A percentile compares a stretch with the other conserved stretches of the same genome.
Conservation (phyloP, 2,329 filamentous ascomycete species). For the Apiospora pterosperma region DNA sequence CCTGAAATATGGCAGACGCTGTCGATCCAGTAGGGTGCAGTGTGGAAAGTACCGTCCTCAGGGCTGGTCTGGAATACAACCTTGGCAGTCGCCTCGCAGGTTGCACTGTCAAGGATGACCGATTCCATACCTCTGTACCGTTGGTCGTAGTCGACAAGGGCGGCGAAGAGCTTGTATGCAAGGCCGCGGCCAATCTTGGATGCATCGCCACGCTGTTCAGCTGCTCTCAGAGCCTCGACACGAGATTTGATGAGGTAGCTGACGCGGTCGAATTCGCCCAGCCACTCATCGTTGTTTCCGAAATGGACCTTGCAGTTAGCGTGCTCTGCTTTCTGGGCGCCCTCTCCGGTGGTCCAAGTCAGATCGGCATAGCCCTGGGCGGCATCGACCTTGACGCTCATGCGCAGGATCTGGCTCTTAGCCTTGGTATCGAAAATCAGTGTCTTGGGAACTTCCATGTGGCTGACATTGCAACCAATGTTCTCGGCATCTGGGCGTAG, state of each 20-base stretch:
- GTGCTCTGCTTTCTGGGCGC: conserved; percentile 57
- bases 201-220: conserved; percentile 61
- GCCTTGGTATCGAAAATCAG: conserved; percentile 53
- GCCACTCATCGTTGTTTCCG: conserved; percentile 58
- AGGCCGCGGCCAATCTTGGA: conserved; percentile 72
- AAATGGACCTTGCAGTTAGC: conserved; percentile 60
- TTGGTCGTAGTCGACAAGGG: conserved; percentile 53
- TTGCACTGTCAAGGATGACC: conserved; percentile 52
- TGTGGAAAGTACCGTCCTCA: conserved; percentile 50
- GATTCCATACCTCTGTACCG: conserved; percentile 57
- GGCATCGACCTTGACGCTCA: conserved; percentile 58
- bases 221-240: conserved; percentile 54
- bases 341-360: conserved; percentile 57
- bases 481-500: conserved; percentile 52
- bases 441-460: conserved; percentile 68
- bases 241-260: conserved; percentile 66
- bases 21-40: conserved; percentile 57
- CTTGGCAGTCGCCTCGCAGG: conserved; percentile 49
- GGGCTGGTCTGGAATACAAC: conserved; percentile 47
- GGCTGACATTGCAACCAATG: conserved; percentile 60
- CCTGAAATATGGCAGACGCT: conserved; percentile 57
- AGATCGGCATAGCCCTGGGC: conserved; percentile 52
- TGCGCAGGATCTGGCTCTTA: conserved; percentile 54
- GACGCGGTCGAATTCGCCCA: conserved; percentile 62
- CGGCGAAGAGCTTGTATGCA: conserved; percentile 68